A percentile compares a stretch with the other conserved stretches of the same genome.
These are phyloP conservation scores for Dalbergia cultrata DNA, from an alignment of 306 rosid genomes.

Conservation along the genomic window DNA sequence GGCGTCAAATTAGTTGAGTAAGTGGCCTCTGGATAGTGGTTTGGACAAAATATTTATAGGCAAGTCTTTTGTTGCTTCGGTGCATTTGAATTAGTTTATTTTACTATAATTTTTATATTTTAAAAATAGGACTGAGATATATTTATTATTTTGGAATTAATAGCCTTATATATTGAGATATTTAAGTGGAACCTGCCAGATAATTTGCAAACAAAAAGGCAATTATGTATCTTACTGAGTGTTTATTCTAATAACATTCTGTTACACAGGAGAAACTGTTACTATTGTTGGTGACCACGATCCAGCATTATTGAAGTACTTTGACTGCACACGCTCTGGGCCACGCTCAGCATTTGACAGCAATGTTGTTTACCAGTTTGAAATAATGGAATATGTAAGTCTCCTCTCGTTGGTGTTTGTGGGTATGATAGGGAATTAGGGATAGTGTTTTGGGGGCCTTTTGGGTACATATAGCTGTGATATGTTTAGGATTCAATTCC, in stretches of 20 bases:
- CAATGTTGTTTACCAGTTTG: constrained; percentile 78
- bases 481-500: constrained; percentile 18
- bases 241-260: constrained; percentile 8
- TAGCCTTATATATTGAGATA: not conserved
- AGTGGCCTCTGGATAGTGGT: not conserved
- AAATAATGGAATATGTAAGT: constrained; percentile 97
- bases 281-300: constrained; percentile 92
- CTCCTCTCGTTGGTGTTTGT: constrained; percentile 7
- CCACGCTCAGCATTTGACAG: constrained; percentile 66
- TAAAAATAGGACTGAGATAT: constrained; percentile 9
- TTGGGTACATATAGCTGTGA: constrained; percentile 16
- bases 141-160: not conserved
- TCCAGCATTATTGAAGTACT: constrained; percentile 75
- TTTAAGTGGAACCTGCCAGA: not conserved
- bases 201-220: constrained; percentile 3
- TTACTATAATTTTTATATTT: not conserved
- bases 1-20: too few relatives aligned
- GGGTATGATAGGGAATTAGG: not conserved
- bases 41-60: not conserved
- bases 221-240: constrained; percentile 7
- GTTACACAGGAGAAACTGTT: constrained; percentile 81
- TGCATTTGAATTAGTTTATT: constrained; percentile 18
- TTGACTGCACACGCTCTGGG: constrained; percentile 74
- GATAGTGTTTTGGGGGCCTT: constrained; percentile 24
- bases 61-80: constrained; percentile 22